Evolutionary conservation across 2,329 filamentous ascomycete species (phyloP).

Genomic region (Alternaria infectoria): DNA sequence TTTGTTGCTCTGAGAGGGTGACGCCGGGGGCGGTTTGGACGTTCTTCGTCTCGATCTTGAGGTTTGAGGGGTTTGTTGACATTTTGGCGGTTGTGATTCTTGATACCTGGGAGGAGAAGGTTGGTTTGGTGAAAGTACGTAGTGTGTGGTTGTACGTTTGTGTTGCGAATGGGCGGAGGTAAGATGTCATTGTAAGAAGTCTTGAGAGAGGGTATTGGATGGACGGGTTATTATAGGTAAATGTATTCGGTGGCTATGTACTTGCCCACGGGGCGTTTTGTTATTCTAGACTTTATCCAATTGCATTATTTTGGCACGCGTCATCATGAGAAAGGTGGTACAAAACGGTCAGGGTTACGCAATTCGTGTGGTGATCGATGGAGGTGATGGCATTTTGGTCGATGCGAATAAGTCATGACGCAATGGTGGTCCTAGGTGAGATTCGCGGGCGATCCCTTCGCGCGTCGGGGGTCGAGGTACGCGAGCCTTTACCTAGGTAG

Average conservation of each 20-base stretch:
- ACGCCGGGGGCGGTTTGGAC: conserved; percentile 61
- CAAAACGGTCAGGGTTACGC: background rate
- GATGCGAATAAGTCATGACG: conserved; percentile 36
- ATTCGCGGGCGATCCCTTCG: conserved; percentile 9
- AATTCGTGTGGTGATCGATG: conserved; percentile 2
- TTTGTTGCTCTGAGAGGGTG: conserved; percentile 57
- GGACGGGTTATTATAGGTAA: conserved; percentile 6
- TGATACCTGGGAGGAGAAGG: conserved; percentile 15
- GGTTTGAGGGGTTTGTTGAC: conserved; percentile 32
- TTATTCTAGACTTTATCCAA: conserved; percentile 8
- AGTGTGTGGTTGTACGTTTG: conserved; percentile 22
- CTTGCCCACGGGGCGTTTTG: background rate
- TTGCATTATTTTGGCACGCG: conserved; percentile 9
- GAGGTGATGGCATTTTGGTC: conserved; percentile 9
- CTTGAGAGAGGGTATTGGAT: background rate
- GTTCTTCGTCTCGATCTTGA: conserved; percentile 62
- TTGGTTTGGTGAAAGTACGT: conserved; percentile 23
- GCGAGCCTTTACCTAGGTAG: background rate
- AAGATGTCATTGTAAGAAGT: conserved; percentile 15
- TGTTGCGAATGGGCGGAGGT: conserved; percentile 22
- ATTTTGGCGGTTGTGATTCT: conserved; percentile 33
- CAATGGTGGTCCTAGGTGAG: conserved; percentile 17
- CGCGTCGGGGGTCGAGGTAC: background rate
- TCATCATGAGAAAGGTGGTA: conserved; percentile 12
- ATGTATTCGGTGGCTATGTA: background rate